phyloP scores from a whole-genome alignment of 495 filamentous ascomycete genomes.

The Xanthoparmelia taractica region DNA sequence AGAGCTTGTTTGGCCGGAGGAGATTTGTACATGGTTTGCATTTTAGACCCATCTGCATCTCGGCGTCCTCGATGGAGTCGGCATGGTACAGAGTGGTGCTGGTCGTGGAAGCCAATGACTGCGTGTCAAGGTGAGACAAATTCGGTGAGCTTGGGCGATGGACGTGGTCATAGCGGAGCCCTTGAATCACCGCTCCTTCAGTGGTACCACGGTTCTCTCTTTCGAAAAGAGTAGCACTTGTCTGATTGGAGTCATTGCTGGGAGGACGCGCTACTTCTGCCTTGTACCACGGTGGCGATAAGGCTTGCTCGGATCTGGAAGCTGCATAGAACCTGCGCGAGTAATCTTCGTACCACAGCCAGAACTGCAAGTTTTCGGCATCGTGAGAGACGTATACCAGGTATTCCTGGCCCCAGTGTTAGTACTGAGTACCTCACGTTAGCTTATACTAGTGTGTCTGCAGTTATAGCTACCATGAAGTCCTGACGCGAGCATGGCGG shows the following conservation, averaged over 20 bases:
- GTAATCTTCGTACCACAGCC: slow-evolving; percentile 45
- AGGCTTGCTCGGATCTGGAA: slow-evolving; percentile 23
- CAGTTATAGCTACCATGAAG: slow-evolving; percentile 31
- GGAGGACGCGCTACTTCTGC: slow-evolving; percentile 15
- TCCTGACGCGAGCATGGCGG: slow-evolving; percentile 42
- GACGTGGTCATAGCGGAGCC: slow-evolving; percentile 19
- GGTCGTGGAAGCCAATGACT: slow-evolving; percentile 21
- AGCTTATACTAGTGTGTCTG: background rate
- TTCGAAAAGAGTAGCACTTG: slow-evolving; percentile 10
- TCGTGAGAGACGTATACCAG: slow-evolving; percentile 39
- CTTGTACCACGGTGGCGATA: slow-evolving; percentile 29
- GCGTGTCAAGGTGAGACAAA: slow-evolving; percentile 16
- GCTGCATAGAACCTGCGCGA: slow-evolving; percentile 32
- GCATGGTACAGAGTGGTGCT: slow-evolving; percentile 10
- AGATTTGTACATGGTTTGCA: slow-evolving; percentile 19
- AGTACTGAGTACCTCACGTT: slow-evolving; percentile 1
- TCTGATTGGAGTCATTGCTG: slow-evolving; percentile 14
- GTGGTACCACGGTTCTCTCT: background rate
- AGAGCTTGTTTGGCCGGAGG: background rate
- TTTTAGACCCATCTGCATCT: slow-evolving; percentile 21
- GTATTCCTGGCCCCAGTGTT: slow-evolving; percentile 35
- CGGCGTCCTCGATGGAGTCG: slow-evolving; percentile 21
- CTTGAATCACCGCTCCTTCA: slow-evolving; percentile 6
- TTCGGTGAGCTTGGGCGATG: slow-evolving; percentile 14
- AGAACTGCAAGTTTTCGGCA: slow-evolving; percentile 47